Base-by-base conservation (phyloP, 31 red algal species). In the Odonthalia washingtoniensis region DNA sequence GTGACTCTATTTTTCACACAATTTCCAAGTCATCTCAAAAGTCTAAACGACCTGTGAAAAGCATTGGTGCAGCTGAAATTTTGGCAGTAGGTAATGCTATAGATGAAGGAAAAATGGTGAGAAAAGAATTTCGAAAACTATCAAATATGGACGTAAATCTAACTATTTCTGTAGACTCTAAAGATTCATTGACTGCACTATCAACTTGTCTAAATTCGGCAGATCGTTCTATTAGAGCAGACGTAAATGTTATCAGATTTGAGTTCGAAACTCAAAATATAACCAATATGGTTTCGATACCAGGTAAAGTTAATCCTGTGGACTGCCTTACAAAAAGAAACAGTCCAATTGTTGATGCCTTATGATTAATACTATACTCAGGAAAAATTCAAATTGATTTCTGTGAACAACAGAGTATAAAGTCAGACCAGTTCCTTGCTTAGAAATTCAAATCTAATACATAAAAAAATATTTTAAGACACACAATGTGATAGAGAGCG, bases 141-240 rank as follows among this genome's bases (percentile, higher is more conserved):
- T 39, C 42, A 14, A 12, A 14, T n/a, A 14, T 34, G 12, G 18
- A 72, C 16, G 31, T 31, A 16, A 31, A 72, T 34, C 31, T 72
- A 14, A 72, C 31, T 14, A n/a, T 72, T 72, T 14, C 31, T 14
- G 12, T 72, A 14, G 68, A 26, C 31, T 31, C 68, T 14, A n/a
- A 34, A n/a, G 31, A 72, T 72, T 28, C 31, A 72, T n/a, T n/a
- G n/a, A n/a, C n/a, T n/a, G n/a, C n/a, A n/a, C n/a, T n/a, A n/a
- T n/a, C n/a, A n/a, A n/a, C 68, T 12, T 31, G 31, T 72, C 68
- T 31, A 31, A 72, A 72, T 72, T 72, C 68, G 16, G 68, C 14
- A 14, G 68, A 72, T 34, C 16, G 68, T 26, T 72, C 28, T 14
- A n/a, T n/a, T n/a, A n/a, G n/a, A n/a, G n/a, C n/a, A n/a, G n/a